Evolutionary conservation across 192 early-diverging fungal species (phyloP).

Genomic region (Helicostylum pulchrum): DNA sequence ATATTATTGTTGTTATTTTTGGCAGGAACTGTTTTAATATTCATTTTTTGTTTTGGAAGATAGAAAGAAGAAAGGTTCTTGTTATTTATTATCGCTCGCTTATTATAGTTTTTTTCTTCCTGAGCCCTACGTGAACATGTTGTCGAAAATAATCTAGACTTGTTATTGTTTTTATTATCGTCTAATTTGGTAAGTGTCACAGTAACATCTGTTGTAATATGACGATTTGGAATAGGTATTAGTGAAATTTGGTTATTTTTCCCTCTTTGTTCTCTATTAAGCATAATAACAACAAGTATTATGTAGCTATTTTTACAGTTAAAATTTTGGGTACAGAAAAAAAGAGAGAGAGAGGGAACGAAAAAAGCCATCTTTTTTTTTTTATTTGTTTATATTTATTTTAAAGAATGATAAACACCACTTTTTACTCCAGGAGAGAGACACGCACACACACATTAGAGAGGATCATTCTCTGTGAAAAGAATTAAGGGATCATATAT

Average conservation of each 20-base stretch:
- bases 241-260: not conserved
- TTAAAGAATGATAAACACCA: no score
- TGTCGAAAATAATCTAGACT: constrained; percentile 8
- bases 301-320: no score
- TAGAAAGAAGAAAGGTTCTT: not conserved
- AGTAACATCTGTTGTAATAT: not conserved
- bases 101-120: constrained; percentile 13
- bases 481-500: no score
- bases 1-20: not conserved
- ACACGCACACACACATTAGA: no score
- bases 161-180: constrained; percentile 4
- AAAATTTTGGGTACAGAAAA: not conserved
- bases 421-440: no score
- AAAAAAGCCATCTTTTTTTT: not conserved
- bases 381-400: no score
- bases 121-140: constrained; percentile 18
- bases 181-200: not conserved
- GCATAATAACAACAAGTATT: constrained; percentile 4
- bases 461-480: no score
- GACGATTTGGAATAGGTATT: not conserved
- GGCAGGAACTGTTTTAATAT: not conserved
- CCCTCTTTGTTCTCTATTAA: not conserved
- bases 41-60: not conserved
- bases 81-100: not conserved
- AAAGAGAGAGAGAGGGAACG: constrained; percentile 2